Conservation (phyloP, 129 eudicot species). For the Chrysanthemum seticuspe region DNA sequence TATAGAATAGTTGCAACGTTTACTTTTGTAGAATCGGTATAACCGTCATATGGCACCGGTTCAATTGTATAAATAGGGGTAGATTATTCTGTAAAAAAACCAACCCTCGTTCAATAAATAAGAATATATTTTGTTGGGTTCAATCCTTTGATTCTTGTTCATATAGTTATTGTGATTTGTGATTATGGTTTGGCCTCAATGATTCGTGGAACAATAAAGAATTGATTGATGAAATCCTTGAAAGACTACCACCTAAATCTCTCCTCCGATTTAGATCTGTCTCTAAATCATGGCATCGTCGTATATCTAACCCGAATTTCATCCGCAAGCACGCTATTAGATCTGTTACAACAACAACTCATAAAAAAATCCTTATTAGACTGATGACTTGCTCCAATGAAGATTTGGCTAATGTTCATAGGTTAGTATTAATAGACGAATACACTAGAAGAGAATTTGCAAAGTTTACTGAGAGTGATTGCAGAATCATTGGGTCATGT, state of each 20-base stretch:
- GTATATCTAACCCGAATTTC: neutral
- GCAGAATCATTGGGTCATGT: neutral
- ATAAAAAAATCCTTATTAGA: neutral
- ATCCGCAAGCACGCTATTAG: neutral
- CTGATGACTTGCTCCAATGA: neutral
- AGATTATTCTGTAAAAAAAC: no score
- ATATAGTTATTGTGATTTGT: no score
- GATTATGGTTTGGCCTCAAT: no score
- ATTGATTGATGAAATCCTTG: conserved; percentile 1
- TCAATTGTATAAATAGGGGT: no score
- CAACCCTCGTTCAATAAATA: no score
- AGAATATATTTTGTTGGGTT: no score
- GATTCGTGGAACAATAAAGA: no score
- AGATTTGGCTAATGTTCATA: no score
- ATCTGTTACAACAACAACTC: neutral
- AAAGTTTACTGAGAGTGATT: neutral
- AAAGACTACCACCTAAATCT: conserved; percentile 1
- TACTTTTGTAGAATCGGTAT: no score
- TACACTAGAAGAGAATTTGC: neutral
- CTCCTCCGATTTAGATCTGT: neutral
- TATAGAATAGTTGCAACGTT: no score
- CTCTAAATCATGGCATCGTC: neutral
- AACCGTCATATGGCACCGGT: no score
- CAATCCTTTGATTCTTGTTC: no score
- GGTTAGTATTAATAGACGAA: neutral